Evolutionary conservation across 2,329 filamentous ascomycete species (phyloP).

Genomic region (Fusarium sp.): DNA sequence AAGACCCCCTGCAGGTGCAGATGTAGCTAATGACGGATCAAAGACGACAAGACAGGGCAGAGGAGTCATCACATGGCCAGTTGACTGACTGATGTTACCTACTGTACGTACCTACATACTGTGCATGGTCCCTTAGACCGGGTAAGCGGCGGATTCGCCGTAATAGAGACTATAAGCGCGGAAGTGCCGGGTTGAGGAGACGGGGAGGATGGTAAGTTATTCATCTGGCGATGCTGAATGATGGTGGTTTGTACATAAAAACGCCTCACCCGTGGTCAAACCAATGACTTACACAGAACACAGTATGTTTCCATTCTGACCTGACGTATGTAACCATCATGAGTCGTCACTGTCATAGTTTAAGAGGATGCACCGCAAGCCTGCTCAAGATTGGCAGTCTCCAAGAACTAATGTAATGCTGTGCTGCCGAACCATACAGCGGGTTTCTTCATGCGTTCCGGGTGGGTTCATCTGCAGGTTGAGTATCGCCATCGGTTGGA

Average conservation of each 20-base stretch:
- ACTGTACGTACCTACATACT: constrained; percentile 3
- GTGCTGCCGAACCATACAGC: constrained; percentile 33
- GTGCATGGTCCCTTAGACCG: constrained; percentile 13
- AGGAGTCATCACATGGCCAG: constrained; percentile 43
- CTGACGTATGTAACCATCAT: neutral
- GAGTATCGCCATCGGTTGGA: constrained; percentile 36
- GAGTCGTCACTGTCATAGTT: constrained; percentile 15
- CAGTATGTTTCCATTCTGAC: neutral
- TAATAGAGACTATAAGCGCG: constrained; percentile 8
- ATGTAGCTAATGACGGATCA: constrained; percentile 42
- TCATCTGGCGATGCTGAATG: constrained; percentile 31
- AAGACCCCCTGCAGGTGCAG: constrained; percentile 36
- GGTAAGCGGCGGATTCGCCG: constrained; percentile 16
- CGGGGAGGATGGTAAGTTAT: constrained; percentile 11
- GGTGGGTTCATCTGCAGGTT: constrained; percentile 36
- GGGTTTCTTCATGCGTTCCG: constrained; percentile 35
- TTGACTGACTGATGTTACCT: constrained; percentile 34
- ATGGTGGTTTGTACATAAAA: constrained; percentile 30
- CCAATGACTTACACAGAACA: neutral
- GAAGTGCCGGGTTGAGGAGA: constrained; percentile 31
- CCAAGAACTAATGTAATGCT: constrained; percentile 30
- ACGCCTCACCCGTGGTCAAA: neutral
- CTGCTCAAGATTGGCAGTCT: constrained; percentile 24
- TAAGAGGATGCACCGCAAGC: constrained; percentile 34
- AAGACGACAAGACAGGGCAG: constrained; percentile 22